Evolutionary conservation across 2,329 filamentous ascomycete genomes (phyloP).

Genomic region (Verticillium dahliae): DNA sequence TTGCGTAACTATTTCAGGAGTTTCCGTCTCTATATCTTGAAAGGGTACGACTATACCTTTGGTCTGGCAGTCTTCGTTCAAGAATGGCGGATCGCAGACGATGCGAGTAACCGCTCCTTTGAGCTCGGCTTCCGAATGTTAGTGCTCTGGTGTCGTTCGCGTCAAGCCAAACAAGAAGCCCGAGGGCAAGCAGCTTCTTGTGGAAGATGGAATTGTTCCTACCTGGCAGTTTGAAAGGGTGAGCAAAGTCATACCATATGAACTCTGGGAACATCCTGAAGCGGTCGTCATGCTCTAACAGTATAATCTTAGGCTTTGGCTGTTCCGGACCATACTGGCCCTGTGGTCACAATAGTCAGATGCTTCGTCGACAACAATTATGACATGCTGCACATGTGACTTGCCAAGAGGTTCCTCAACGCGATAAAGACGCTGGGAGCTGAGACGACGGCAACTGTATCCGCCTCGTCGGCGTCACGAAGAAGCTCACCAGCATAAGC

Average conservation of each 20-base stretch:
- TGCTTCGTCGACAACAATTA: neutral
- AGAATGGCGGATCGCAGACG: slow-evolving; percentile 72
- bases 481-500: slow-evolving; percentile 60
- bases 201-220: slow-evolving; percentile 9
- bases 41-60: slow-evolving; percentile 43
- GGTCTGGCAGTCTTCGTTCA: slow-evolving; percentile 75
- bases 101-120: slow-evolving; percentile 62
- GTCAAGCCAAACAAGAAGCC: no score
- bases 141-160: neutral
- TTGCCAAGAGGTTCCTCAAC: slow-evolving; percentile 62
- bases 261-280: slow-evolving; percentile 72
- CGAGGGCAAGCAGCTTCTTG: no score
- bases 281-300: slow-evolving; percentile 69
- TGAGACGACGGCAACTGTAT: slow-evolving; percentile 62
- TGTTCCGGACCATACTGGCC: slow-evolving; percentile 14
- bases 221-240: slow-evolving; percentile 60
- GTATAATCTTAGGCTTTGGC: slow-evolving; percentile 49
- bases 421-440: slow-evolving; percentile 73
- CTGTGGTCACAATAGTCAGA: neutral
- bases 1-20: neutral
- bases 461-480: slow-evolving; percentile 47
- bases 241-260: slow-evolving; percentile 65
- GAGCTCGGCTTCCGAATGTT: slow-evolving; percentile 33
- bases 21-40: no score
- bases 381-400: slow-evolving; percentile 12